phyloP scores from a whole-genome alignment of 176 grass and related monocot species.

The Aegilops longissima region DNA sequence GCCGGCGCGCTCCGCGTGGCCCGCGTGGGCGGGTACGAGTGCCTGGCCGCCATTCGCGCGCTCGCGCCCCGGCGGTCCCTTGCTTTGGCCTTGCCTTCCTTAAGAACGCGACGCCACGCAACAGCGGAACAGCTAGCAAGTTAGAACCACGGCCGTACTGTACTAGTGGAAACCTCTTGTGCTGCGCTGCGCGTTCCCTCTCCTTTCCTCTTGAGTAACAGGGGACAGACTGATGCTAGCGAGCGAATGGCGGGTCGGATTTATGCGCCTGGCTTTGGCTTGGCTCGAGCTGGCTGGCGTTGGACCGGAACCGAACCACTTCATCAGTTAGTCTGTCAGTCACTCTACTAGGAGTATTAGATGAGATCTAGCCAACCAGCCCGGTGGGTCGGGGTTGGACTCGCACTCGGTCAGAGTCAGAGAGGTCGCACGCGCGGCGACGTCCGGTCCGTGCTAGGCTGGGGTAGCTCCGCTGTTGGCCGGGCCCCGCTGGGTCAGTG shows the following conservation, averaged over 20 bases:
- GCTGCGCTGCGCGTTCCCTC: neutral
- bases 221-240: neutral
- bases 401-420: too few relatives aligned
- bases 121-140: neutral
- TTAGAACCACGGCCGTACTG: neutral
- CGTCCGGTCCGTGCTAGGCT: too few relatives aligned
- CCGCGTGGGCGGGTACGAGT: constrained; percentile 27
- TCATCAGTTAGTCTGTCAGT: neutral
- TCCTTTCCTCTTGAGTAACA: neutral
- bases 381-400: too few relatives aligned
- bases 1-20: neutral
- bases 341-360: too few relatives aligned
- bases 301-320: neutral
- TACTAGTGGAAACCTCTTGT: neutral
- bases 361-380: neutral
- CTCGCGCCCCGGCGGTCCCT: neutral
- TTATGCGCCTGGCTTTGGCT: neutral
- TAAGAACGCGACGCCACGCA: neutral
- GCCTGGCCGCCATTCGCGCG: constrained; percentile 6
- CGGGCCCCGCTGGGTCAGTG: neutral
- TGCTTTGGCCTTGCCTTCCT: neutral
- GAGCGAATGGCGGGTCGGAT: neutral
- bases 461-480: too few relatives aligned
- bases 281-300: neutral
- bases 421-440: too few relatives aligned